Conservation (phyloP, 345 rosid genomes). For the Lumnitzera racemosa region DNA sequence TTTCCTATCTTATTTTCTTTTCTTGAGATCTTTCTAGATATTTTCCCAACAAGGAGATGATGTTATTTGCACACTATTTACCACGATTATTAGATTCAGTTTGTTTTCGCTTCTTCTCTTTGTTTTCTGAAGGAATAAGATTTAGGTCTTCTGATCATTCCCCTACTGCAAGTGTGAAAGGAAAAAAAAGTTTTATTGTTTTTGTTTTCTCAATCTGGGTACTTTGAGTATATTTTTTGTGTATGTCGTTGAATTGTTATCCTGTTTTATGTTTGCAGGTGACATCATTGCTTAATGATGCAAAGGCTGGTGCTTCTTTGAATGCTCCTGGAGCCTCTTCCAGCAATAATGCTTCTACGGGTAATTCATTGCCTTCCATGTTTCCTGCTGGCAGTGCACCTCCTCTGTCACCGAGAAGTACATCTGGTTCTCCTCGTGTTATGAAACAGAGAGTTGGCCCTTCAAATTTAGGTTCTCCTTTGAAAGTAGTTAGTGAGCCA, state of each 20-base stretch:
- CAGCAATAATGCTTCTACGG: constrained; percentile 31
- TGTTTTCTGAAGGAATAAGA: too few relatives aligned
- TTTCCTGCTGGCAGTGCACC: constrained; percentile 78
- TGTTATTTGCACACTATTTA: too few relatives aligned
- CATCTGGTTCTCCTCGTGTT: constrained; percentile 66
- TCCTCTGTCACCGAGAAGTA: constrained; percentile 82
- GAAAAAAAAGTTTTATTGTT: not conserved
- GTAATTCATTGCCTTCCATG: constrained; percentile 67
- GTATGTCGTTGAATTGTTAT: not conserved
- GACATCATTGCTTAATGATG: constrained; percentile 66
- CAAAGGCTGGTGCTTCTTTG: constrained; percentile 48
- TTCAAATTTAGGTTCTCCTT: constrained; percentile 67
- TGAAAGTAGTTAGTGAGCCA: constrained; percentile 56
- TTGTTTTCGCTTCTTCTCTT: too few relatives aligned
- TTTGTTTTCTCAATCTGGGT: not conserved
- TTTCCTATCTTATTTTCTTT: too few relatives aligned
- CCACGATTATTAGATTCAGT: too few relatives aligned
- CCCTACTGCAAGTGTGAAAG: too few relatives aligned
- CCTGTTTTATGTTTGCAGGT: constrained; percentile 32
- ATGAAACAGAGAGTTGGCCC: constrained; percentile 57
- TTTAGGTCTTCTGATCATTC: too few relatives aligned
- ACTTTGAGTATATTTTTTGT: not conserved
- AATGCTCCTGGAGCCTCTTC: constrained; percentile 40
- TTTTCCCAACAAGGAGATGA: too few relatives aligned
- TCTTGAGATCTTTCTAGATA: too few relatives aligned